Base-by-base conservation (phyloP, 306 rosid genomes). In the Luffa aegyptiaca region DNA sequence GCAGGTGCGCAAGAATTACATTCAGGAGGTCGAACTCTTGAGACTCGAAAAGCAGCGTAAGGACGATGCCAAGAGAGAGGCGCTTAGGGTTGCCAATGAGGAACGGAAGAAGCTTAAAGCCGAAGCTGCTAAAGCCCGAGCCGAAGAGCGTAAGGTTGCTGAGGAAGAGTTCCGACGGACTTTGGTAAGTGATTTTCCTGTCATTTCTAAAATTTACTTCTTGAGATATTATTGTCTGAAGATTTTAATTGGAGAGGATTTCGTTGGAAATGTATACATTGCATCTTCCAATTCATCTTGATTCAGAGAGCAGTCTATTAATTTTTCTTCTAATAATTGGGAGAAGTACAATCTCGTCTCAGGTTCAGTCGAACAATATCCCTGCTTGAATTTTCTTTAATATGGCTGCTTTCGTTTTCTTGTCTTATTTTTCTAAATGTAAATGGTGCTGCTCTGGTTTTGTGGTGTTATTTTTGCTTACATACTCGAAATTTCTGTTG, bases 31-130 rank as follows among this genome's bases (percentile, higher is more conserved):
- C 56, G 96, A 93, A 63, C 81, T 89, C 46, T 83, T 87, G 87
- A 81, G 84, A 39, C 83, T 90, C 5, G 96, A 93, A 74, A 92
- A 89, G 80, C 89, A 85, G 72, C 90, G 86, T 20, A 90, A 89
- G 66, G 96, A 93, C 8, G 97, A 92, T 52, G 93, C 92, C 13
- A 85, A 82, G 39, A 80, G 59, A 59, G 96, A 93, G 72, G 88
- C 90, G 1, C 90, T 90, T n/a, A 86, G 92, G 82, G 61, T 89
- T 41, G 92, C 88, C 5, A 92, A 85, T 61, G 90, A 93, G 84
- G 96, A 92, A 81, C 91, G 90, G 37, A 87, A 81, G 90, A 92
- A 83, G 78, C 85, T 90, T 61, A 92, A 92, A 81, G 93, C 92
- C 9, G 90, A 92, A 81, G 97, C 85, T 1, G 93, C 96, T 0